Evolutionary conservation across 768 basidiomycete species (phyloP).

Genomic region (Russula sp.): DNA sequence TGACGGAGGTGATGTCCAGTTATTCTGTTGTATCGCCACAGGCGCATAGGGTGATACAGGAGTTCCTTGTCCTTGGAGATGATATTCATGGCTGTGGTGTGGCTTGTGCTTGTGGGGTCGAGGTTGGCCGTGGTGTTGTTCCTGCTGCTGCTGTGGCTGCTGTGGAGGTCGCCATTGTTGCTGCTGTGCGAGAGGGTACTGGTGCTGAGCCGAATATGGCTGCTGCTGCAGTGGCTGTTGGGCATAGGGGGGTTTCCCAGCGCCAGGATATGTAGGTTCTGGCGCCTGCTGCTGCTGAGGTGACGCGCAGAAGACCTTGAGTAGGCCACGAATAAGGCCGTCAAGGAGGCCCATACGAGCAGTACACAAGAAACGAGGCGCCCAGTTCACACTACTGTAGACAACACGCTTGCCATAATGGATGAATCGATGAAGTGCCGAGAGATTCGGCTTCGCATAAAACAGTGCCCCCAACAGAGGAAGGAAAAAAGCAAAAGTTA

Average conservation of each 20-base stretch:
- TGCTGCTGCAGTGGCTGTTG: slow-evolving; percentile 28
- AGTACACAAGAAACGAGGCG: background rate
- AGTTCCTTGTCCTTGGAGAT: slow-evolving; percentile 11
- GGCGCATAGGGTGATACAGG: background rate
- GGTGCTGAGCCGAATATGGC: slow-evolving; percentile 6
- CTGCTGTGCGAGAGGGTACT: slow-evolving; percentile 21
- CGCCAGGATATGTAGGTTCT: slow-evolving; percentile 1
- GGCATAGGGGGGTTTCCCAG: slow-evolving; percentile 8
- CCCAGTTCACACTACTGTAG: no score
- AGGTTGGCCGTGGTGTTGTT: slow-evolving; percentile 26
- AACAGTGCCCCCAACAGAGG: background rate
- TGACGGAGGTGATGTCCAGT: background rate
- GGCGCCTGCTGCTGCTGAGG: slow-evolving; percentile 7
- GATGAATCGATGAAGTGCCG: background rate
- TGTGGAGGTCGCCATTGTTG: slow-evolving; percentile 27
- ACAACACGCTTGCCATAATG: background rate
- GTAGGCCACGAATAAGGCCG: slow-evolving; percentile 11
- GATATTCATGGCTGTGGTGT: slow-evolving; percentile 30
- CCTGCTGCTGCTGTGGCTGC: slow-evolving; percentile 16
- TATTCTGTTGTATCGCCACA: background rate
- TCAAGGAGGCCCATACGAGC: slow-evolving; percentile 17
- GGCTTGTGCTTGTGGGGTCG: slow-evolving; percentile 28
- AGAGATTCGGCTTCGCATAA: background rate
- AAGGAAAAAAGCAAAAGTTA: background rate
- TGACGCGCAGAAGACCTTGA: slow-evolving; percentile 16